phyloP scores from a whole-genome alignment of 1,284 basidiomycete species.

The Athelia sp. region DNA sequence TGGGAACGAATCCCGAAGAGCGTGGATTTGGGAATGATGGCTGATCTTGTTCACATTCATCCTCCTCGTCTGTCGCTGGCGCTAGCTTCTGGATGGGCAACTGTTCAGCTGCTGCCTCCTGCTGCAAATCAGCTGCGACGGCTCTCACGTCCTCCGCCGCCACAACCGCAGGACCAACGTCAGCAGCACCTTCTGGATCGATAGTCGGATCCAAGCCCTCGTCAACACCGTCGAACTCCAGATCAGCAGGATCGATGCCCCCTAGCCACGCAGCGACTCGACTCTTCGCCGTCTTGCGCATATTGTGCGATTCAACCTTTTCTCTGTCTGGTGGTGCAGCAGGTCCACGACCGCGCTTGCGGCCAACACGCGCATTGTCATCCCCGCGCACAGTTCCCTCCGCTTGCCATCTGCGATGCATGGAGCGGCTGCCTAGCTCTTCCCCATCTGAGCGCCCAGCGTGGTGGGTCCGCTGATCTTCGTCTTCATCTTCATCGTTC shows the following conservation, averaged over 20 bases:
- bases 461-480: slow-evolving; percentile 45
- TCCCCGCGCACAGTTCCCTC: slow-evolving; percentile 11
- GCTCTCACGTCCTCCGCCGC: background rate
- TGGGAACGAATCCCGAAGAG: slow-evolving; percentile 69
- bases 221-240: slow-evolving; percentile 27
- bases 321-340: slow-evolving; percentile 19
- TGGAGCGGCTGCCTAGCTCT: background rate
- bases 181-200: background rate
- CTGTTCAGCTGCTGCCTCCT: slow-evolving; percentile 17
- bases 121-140: slow-evolving; percentile 11
- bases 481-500: slow-evolving; percentile 32
- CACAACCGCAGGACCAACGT: slow-evolving; percentile 12
- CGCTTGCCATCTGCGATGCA: slow-evolving; percentile 13
- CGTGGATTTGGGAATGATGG: slow-evolving; percentile 53
- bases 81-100: slow-evolving; percentile 11
- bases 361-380: slow-evolving; percentile 12
- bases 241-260: slow-evolving; percentile 45
- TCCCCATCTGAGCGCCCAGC: slow-evolving; percentile 28
- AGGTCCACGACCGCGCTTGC: slow-evolving; percentile 8
- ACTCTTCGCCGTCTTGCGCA: slow-evolving; percentile 54
- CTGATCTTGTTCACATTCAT: slow-evolving; percentile 21
- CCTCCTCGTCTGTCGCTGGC: slow-evolving; percentile 10
- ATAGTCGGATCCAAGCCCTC: background rate
- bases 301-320: slow-evolving; percentile 24
- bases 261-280: slow-evolving; percentile 76